These are phyloP conservation scores for Citrus unshiu DNA, from an alignment of 345 rosid species.

Conservation along the genomic window DNA sequence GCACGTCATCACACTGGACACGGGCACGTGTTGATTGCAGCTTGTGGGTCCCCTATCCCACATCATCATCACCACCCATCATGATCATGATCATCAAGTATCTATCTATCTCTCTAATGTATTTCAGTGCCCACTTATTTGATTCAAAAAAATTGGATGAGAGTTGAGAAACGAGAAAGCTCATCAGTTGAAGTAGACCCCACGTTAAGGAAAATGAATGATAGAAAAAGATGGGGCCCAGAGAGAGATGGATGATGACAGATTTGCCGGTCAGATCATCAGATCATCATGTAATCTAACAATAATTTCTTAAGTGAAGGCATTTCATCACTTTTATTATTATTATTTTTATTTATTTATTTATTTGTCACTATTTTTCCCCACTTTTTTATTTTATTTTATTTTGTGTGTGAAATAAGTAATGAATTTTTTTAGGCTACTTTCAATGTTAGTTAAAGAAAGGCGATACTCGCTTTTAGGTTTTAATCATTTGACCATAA, in stretches of 20 bases:
- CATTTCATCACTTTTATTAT: too few relatives aligned
- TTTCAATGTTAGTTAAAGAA: neutral
- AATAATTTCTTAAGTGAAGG: neutral
- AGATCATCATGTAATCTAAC: neutral
- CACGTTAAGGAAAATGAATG: neutral
- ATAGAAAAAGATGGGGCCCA: neutral
- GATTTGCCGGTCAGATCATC: slow-evolving; percentile 2
- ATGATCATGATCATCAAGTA: neutral
- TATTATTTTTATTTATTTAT: too few relatives aligned
- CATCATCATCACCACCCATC: slow-evolving; percentile 11
- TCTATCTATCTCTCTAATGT: neutral
- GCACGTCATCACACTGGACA: slow-evolving; percentile 48
- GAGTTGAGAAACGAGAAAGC: neutral
- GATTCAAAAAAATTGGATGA: neutral
- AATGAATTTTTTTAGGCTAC: neutral
- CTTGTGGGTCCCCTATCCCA: slow-evolving; percentile 21
- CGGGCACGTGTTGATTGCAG: slow-evolving; percentile 52
- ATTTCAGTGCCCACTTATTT: slow-evolving; percentile 25
- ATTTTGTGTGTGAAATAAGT: neutral
- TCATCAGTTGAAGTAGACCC: slow-evolving; percentile 6
- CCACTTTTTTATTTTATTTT: neutral
- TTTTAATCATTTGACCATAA: neutral
- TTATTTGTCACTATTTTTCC: neutral
- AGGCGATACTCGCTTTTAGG: neutral
- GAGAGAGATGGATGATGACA: slow-evolving; percentile 5